phyloP scores from a whole-genome alignment of 2,329 filamentous ascomycete species.

The Scopulariopsis brevicaulis region DNA sequence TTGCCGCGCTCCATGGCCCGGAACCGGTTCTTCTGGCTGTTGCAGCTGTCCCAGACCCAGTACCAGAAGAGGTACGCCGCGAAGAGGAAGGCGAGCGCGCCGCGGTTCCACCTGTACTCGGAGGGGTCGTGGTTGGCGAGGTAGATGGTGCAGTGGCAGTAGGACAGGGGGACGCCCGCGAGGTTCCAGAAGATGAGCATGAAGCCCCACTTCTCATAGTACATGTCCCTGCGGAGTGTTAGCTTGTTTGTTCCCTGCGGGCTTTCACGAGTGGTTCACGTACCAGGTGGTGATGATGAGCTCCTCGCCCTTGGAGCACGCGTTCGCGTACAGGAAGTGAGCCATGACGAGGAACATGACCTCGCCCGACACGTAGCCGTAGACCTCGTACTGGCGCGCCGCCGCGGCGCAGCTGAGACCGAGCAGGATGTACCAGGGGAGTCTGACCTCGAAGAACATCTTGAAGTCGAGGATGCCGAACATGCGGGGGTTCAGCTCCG shows the following conservation, averaged over 20 bases:
- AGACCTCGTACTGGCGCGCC: constrained; percentile 70
- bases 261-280: constrained; percentile 7
- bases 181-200: constrained; percentile 98
- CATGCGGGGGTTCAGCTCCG: constrained; percentile 80
- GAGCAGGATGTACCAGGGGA: constrained; percentile 87
- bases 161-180: constrained; percentile 79
- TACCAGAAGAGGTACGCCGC: constrained; percentile 70
- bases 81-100: constrained; percentile 53
- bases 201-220: constrained; percentile 94
- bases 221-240: constrained; percentile 57
- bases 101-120: constrained; percentile 66
- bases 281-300: constrained; percentile 75
- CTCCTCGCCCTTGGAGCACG: constrained; percentile 86
- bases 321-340: constrained; percentile 85
- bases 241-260: background rate
- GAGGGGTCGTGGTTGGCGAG: constrained; percentile 73
- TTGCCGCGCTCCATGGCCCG: constrained; percentile 68
- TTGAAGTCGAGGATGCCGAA: constrained; percentile 85
- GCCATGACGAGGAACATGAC: constrained; percentile 77
- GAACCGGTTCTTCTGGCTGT: constrained; percentile 91
- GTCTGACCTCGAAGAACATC: constrained; percentile 91
- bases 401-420: constrained; percentile 66
- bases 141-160: constrained; percentile 90
- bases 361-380: constrained; percentile 80
- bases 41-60: constrained; percentile 86